These are phyloP conservation scores for Pyrenophora graminea DNA, from an alignment of 2,329 filamentous ascomycete genomes.

Conservation along the genomic window DNA sequence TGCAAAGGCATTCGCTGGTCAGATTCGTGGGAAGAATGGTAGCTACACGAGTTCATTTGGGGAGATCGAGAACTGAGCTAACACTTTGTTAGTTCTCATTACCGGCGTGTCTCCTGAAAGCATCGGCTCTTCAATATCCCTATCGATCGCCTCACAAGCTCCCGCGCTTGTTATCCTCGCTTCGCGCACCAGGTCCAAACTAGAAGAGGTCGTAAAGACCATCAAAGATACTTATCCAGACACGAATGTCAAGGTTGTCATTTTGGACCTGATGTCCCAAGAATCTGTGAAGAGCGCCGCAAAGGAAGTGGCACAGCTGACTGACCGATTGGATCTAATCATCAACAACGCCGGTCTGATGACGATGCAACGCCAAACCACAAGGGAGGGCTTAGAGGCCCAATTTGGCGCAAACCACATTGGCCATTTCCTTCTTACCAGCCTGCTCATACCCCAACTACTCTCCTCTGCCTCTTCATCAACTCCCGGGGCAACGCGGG, in stretches of 20 bases:
- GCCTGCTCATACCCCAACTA: slow-evolving; percentile 49
- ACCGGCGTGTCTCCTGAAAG: slow-evolving; percentile 38
- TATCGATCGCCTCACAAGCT: slow-evolving; percentile 33
- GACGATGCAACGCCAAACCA: slow-evolving; percentile 33
- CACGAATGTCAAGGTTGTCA: slow-evolving; percentile 21
- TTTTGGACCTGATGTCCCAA: slow-evolving; percentile 49
- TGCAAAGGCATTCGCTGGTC: slow-evolving; percentile 34
- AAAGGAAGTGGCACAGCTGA: slow-evolving; percentile 27
- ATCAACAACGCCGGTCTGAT: slow-evolving; percentile 53
- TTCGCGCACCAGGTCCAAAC: slow-evolving; percentile 52
- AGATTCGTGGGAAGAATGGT: slow-evolving; percentile 37
- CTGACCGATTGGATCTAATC: slow-evolving; percentile 49
- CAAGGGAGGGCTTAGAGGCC: slow-evolving; percentile 53
- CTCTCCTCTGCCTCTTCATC: slow-evolving; percentile 41
- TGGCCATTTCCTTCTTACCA: slow-evolving; percentile 54
- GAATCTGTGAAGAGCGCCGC: slow-evolving; percentile 45
- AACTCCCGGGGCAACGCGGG: slow-evolving; percentile 23
- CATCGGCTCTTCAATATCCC: slow-evolving; percentile 38
- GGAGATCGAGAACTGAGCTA: background rate
- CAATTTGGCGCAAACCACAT: slow-evolving; percentile 56
- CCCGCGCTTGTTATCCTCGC: slow-evolving; percentile 38
- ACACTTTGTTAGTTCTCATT: slow-evolving; percentile 43
- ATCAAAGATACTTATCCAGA: slow-evolving; percentile 41
- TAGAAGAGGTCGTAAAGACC: slow-evolving; percentile 45
- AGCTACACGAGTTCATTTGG: background rate